These are phyloP conservation scores for Colletotrichum higginsianum DNA, from an alignment of 2,329 filamentous ascomycete genomes.

Conservation along the genomic window DNA sequence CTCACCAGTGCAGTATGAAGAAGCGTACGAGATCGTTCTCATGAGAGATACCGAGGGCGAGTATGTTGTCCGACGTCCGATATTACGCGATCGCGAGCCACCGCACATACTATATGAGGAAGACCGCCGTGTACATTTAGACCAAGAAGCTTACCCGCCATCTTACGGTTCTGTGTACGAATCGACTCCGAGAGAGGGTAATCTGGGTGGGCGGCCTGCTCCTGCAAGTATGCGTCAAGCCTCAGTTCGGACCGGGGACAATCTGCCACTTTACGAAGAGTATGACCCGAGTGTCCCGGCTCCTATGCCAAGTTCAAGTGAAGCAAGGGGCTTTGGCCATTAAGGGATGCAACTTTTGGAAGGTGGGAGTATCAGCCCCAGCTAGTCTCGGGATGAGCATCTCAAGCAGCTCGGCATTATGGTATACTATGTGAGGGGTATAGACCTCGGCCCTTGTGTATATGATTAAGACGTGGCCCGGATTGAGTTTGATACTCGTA, in stretches of 20 bases:
- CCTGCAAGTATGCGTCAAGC: background rate
- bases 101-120: slow-evolving; percentile 42
- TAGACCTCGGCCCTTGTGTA: background rate
- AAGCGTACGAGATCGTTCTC: slow-evolving; percentile 62
- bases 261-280: slow-evolving; percentile 52
- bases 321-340: background rate
- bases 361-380: background rate
- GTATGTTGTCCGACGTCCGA: slow-evolving; percentile 62
- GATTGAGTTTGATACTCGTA: background rate
- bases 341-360: background rate
- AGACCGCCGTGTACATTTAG: background rate
- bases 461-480: background rate
- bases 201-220: background rate
- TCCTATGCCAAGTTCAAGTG: background rate
- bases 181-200: background rate
- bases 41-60: slow-evolving; percentile 61
- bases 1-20: slow-evolving; percentile 40
- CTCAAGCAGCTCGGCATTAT: too few relatives aligned
- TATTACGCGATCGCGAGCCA: slow-evolving; percentile 51
- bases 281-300: slow-evolving; percentile 61
- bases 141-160: background rate
- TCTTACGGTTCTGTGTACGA: background rate
- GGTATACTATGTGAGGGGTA: background rate
- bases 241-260: background rate
- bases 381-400: background rate